Conservation (phyloP, 768 basidiomycete species). For the Coprinopsis sp. region DNA sequence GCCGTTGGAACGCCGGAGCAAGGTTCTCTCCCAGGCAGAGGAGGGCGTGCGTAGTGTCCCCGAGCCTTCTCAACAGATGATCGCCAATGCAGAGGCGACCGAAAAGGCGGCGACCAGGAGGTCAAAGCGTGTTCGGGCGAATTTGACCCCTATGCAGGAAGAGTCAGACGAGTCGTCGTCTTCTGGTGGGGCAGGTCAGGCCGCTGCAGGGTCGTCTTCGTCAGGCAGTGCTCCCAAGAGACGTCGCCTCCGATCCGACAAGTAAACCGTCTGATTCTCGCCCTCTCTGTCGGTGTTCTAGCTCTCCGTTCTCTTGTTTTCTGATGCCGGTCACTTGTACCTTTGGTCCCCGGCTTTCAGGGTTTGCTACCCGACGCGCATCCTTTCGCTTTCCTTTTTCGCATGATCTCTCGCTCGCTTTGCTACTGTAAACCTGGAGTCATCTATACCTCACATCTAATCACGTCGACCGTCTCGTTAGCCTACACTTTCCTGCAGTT, state of each 20-base stretch:
- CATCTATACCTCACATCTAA: neutral
- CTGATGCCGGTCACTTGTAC: neutral
- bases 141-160: constrained; percentile 42
- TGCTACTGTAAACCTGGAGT: neutral
- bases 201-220: neutral
- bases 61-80: constrained; percentile 58
- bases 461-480: neutral
- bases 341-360: neutral
- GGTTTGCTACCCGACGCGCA: neutral
- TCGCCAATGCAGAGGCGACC: constrained; percentile 33
- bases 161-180: constrained; percentile 15
- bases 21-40: constrained; percentile 42
- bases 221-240: neutral
- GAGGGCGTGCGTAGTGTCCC: constrained; percentile 35
- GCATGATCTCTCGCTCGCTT: neutral
- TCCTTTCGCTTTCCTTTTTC: neutral
- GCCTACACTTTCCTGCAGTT: no score
- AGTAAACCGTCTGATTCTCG: neutral
- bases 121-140: constrained; percentile 39
- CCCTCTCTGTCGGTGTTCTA: neutral
- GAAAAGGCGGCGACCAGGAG: constrained; percentile 21
- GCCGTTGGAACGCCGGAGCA: constrained; percentile 45
- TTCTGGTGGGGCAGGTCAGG: neutral
- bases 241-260: neutral
- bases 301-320: neutral